Conservation (phyloP, 2,329 filamentous ascomycete genomes). For the Claviceps arundinis region DNA sequence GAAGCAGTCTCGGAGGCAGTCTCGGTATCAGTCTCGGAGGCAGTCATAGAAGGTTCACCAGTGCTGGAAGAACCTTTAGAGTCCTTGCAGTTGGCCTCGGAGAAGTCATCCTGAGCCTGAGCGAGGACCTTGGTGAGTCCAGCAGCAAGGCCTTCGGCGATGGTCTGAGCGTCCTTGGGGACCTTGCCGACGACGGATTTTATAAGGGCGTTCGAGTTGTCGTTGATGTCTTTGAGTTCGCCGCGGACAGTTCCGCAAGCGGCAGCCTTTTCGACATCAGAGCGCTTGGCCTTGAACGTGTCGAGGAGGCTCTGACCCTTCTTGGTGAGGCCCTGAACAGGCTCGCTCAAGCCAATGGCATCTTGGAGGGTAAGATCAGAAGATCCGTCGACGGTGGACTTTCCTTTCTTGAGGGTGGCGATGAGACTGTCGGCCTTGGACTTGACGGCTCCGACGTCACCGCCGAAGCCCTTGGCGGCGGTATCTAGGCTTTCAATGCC, state of each 20-base stretch:
- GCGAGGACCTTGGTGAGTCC: conserved; percentile 13
- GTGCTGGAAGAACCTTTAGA: background rate
- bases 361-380: conserved; percentile 7
- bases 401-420: conserved; percentile 9
- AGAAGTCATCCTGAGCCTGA: conserved; percentile 14
- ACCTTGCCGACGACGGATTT: conserved; percentile 18
- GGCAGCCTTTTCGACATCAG: conserved; percentile 14
- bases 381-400: conserved; percentile 7
- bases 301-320: conserved; percentile 13
- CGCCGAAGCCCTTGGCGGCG: conserved; percentile 13
- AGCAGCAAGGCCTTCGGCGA: conserved; percentile 14
- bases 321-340: conserved; percentile 13
- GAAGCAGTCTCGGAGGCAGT: conserved; percentile 1
- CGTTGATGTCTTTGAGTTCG: conserved; percentile 13
- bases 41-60: background rate
- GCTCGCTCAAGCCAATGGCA: conserved; percentile 8
- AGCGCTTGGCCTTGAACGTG: conserved; percentile 15
- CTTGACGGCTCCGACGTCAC: conserved; percentile 10
- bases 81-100: conserved; percentile 18
- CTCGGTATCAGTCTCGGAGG: background rate
- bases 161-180: conserved; percentile 14
- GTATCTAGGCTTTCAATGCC: conserved; percentile 11
- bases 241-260: conserved; percentile 15
- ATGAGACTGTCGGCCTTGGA: conserved; percentile 11
- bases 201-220: conserved; percentile 15